These are phyloP conservation scores for Candida koratica DNA, from an alignment of 805 yeast genomes.

Conservation along the genomic window DNA sequence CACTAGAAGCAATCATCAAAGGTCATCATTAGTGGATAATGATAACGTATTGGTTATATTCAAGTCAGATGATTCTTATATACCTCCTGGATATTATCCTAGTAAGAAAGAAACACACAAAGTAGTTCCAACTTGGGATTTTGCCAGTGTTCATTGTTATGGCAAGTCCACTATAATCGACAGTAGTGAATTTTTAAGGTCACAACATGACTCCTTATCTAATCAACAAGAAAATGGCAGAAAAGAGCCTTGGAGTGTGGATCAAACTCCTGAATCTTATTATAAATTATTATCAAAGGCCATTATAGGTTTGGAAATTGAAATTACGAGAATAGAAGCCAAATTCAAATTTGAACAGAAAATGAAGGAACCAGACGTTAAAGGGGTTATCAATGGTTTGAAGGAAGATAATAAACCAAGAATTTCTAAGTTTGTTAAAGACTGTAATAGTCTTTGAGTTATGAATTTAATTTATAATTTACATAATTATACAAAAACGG, in stretches of 20 bases:
- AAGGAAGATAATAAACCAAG: constrained; percentile 31
- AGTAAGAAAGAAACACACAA: constrained; percentile 54
- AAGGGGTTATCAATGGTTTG: constrained; percentile 51
- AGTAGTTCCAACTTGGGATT: constrained; percentile 71
- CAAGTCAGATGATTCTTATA: constrained; percentile 49
- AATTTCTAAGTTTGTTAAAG: constrained; percentile 25
- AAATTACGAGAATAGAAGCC: constrained; percentile 43
- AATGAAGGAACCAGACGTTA: constrained; percentile 38
- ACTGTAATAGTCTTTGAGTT: constrained; percentile 13
- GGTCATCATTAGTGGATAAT: constrained; percentile 34
- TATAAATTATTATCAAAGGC: constrained; percentile 41
- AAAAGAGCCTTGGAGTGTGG: constrained; percentile 48
- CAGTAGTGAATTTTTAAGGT: constrained; percentile 42
- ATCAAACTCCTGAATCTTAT: constrained; percentile 54
- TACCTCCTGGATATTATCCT: constrained; percentile 58
- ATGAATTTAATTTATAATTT: constrained; percentile 4
- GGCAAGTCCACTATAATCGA: constrained; percentile 48
- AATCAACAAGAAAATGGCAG: constrained; percentile 45
- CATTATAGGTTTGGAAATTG: constrained; percentile 55
- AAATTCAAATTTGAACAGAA: constrained; percentile 61
- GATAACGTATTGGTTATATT: constrained; percentile 49
- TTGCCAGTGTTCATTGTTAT: constrained; percentile 51
- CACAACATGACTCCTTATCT: constrained; percentile 43
- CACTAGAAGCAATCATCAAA: constrained; percentile 50
- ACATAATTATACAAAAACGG: neutral